These are phyloP conservation scores for Schizosaccharomyces lindneri DNA, from an alignment of 805 yeast species.

Conservation along the genomic window DNA sequence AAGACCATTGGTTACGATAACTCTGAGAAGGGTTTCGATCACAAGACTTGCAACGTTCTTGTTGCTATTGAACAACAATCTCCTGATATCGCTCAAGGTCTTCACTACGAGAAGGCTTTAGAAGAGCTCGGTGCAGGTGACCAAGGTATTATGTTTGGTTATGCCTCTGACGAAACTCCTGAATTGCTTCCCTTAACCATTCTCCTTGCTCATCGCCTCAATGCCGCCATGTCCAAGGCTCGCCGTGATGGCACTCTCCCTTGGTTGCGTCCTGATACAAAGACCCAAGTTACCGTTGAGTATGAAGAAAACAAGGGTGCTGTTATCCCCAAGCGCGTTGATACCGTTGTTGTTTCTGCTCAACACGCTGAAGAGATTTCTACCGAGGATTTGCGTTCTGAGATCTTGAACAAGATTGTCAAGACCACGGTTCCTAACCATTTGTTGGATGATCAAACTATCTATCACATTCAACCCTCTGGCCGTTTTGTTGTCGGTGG, in stretches of 20 bases:
- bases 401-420: slow-evolving; percentile 55
- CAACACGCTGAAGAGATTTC: slow-evolving; percentile 93
- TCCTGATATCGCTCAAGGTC: slow-evolving; percentile 97
- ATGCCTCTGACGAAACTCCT: slow-evolving; percentile 96
- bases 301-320: slow-evolving; percentile 88
- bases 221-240: slow-evolving; percentile 88
- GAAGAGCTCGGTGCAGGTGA: slow-evolving; percentile 99
- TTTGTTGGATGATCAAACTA: slow-evolving; percentile 79
- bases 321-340: slow-evolving; percentile 84
- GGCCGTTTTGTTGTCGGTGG: slow-evolving; percentile 99
- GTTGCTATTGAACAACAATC: slow-evolving; percentile 99
- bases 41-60: slow-evolving; percentile 95
- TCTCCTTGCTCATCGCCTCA: slow-evolving; percentile 80
- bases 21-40: slow-evolving; percentile 91
- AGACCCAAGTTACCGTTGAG: slow-evolving; percentile 97
- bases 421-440: slow-evolving; percentile 80
- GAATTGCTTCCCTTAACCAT: slow-evolving; percentile 91
- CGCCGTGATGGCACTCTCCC: slow-evolving; percentile 85
- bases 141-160: slow-evolving; percentile 99
- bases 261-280: slow-evolving; percentile 98
- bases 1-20: slow-evolving; percentile 94
- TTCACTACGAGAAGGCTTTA: slow-evolving; percentile 78
- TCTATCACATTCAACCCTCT: slow-evolving; percentile 96
- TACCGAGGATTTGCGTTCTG: slow-evolving; percentile 71
- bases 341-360: slow-evolving; percentile 89